Evolutionary conservation across 768 basidiomycete genomes (phyloP).

Genomic region (Kwoniella botswanensis): DNA sequence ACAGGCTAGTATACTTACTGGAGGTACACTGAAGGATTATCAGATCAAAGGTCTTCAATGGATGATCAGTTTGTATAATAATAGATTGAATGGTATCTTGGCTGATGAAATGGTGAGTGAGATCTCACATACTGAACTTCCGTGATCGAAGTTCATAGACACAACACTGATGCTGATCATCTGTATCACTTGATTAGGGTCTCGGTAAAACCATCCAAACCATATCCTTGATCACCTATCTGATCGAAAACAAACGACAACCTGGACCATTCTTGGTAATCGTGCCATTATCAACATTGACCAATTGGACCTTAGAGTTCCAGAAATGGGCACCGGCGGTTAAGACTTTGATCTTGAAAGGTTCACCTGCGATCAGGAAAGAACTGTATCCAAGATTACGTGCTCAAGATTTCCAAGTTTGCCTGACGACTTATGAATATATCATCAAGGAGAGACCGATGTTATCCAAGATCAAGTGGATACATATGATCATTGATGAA

Average conservation of each 20-base stretch:
- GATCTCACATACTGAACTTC: neutral
- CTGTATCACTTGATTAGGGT: constrained; percentile 44
- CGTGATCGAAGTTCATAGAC: neutral
- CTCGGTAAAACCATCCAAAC: constrained; percentile 60
- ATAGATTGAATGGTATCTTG: constrained; percentile 89
- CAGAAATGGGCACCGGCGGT: constrained; percentile 94
- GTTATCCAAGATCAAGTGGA: constrained; percentile 88
- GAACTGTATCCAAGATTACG: constrained; percentile 73
- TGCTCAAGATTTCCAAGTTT: constrained; percentile 82
- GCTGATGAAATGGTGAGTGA: constrained; percentile 68
- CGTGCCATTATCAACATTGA: constrained; percentile 93
- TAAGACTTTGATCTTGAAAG: constrained; percentile 82
- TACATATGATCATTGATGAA: constrained; percentile 98
- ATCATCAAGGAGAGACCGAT: constrained; percentile 95
- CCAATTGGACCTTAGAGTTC: constrained; percentile 96
- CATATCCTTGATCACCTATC: constrained; percentile 76
- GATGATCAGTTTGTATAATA: constrained; percentile 98
- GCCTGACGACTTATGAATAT: constrained; percentile 94
- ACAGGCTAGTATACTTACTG: constrained; percentile 67
- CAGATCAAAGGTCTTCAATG: constrained; percentile 94
- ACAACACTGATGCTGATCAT: neutral
- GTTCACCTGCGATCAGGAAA: constrained; percentile 81
- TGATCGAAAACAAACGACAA: constrained; percentile 87
- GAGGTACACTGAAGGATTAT: constrained; percentile 91
- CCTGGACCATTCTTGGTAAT: constrained; percentile 95